Evolutionary conservation across 805 yeast species (phyloP).

Genomic region (Ogataea dorogensis): DNA sequence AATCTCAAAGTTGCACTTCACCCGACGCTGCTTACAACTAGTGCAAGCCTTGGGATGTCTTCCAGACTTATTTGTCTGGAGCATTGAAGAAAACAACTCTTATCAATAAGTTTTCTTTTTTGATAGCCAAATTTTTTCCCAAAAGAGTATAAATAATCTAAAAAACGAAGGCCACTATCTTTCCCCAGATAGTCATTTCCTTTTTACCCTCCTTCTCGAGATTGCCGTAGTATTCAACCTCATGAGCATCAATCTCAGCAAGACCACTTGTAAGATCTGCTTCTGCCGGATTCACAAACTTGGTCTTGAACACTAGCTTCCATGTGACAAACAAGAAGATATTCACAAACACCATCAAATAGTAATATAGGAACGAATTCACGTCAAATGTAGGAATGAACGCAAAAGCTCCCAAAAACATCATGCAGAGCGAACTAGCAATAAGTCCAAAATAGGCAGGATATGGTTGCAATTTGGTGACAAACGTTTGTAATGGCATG

Average conservation of each 20-base stretch:
- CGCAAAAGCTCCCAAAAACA: conserved; percentile 40
- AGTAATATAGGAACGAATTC: conserved; percentile 44
- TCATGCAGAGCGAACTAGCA: conserved; percentile 35
- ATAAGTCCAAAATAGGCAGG: conserved; percentile 31
- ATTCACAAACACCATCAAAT: conserved; percentile 43
- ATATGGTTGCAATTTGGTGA: conserved; percentile 39
- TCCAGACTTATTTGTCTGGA: neutral
- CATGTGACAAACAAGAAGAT: conserved; percentile 35
- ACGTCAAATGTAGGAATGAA: conserved; percentile 39
- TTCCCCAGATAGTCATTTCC: conserved; percentile 1
- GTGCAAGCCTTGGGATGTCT: conserved; percentile 38
- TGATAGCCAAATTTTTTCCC: conserved; percentile 3
- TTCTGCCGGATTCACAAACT: conserved; percentile 40
- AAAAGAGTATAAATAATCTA: conserved; percentile 4
- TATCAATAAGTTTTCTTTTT: neutral
- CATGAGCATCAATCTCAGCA: conserved; percentile 50
- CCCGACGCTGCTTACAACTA: conserved; percentile 42
- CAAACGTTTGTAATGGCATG: conserved; percentile 50
- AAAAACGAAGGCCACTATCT: conserved; percentile 1
- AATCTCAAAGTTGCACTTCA: conserved; percentile 43
- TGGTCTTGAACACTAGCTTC: conserved; percentile 40
- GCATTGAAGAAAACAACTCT: no score
- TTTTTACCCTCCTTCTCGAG: conserved; percentile 1
- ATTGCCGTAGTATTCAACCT: conserved; percentile 31
- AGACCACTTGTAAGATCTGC: conserved; percentile 47